Percentiles rank a stretch among this genome's conserved stretches.
Evolutionary conservation across 140 eudicot species (phyloP).

Genomic region (Anethum foeniculum): DNA sequence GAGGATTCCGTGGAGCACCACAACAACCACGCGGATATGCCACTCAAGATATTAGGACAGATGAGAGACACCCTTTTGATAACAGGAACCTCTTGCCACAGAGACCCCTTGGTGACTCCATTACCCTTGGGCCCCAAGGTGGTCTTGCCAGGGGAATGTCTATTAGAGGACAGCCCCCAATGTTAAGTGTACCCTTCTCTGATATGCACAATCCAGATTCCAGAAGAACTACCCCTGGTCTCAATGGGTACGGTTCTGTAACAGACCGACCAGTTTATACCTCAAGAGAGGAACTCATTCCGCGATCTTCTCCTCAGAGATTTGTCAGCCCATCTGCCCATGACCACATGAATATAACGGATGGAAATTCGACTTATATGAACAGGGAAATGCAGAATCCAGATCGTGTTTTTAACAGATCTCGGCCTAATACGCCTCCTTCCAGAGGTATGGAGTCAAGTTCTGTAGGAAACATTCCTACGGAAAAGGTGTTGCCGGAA

Average conservation of each 20-base stretch:
- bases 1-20: conserved; percentile 57
- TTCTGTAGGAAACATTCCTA: conserved; percentile 30
- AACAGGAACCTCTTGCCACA: conserved; percentile 45
- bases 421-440: conserved; percentile 41
- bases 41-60: conserved; percentile 56
- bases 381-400: conserved; percentile 32
- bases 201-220: conserved; percentile 37
- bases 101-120: conserved; percentile 53
- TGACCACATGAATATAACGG: conserved; percentile 42
- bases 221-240: conserved; percentile 37
- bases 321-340: conserved; percentile 32
- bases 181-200: conserved; percentile 21
- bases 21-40: conserved; percentile 61
- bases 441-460: conserved; percentile 24
- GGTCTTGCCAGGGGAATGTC: conserved; percentile 95
- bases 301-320: conserved; percentile 41
- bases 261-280: conserved; percentile 40
- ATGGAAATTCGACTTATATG: conserved; percentile 21
- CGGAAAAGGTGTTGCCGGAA: conserved; percentile 49
- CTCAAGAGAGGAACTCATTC: conserved; percentile 51
- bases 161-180: conserved; percentile 56
- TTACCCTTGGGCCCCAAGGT: conserved; percentile 94
- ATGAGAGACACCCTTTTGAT: conserved; percentile 55
- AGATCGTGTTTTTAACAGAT: conserved; percentile 40
- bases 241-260: conserved; percentile 44